Evolutionary conservation across 768 basidiomycete species (phyloP), one percentile per base, ranked within the genome.

Genomic region (Mycena amicta): DNA sequence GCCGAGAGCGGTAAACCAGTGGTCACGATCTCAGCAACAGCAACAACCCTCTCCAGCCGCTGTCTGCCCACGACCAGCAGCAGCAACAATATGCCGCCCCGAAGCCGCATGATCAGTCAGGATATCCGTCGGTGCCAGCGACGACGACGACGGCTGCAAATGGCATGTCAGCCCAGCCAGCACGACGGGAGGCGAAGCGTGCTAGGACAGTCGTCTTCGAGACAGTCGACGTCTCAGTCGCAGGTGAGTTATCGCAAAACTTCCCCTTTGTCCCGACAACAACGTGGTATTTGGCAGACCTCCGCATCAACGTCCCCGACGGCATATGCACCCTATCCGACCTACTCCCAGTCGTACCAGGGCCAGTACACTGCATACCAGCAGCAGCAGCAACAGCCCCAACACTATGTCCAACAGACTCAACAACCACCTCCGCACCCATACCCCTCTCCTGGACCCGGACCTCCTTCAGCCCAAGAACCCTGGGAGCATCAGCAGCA

Each of bases 1-100:
- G n/a, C 40, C 23, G 25, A 25, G 47, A 22, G 22, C 77, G 65
- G 69, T 74, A 25, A 67, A 71, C 37, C 52, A 70, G 55, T 78
- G 77, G 77, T 59, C 53, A 45, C 56, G 72, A 3, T 37, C 57
- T 20, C 27, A 39, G 27, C 66, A 71, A 23, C 78, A 80, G 41
- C 81, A 82, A 50, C 80, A 82, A 63, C 80, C 79, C 53, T 76
- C 79, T 2, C 79, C 81, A n/a, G 2, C 79, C 80, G 2, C 60
- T 80, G 29, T 80, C 80, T 20, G 75, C 79, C 45, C 71, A 74
- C 25, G 78, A 79, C 59, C 78, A 83, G 43, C 59, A 80, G 60
- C 78, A 83, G 41, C 60, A 80, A 18, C n/a, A n/a, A n/a, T 83
- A 80, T 62, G 63, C 74, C 25, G 73, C 77, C 49, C 83, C 23